Evolutionary conservation across 768 basidiomycete genomes (phyloP).

Genomic region (Inosperma sp.): DNA sequence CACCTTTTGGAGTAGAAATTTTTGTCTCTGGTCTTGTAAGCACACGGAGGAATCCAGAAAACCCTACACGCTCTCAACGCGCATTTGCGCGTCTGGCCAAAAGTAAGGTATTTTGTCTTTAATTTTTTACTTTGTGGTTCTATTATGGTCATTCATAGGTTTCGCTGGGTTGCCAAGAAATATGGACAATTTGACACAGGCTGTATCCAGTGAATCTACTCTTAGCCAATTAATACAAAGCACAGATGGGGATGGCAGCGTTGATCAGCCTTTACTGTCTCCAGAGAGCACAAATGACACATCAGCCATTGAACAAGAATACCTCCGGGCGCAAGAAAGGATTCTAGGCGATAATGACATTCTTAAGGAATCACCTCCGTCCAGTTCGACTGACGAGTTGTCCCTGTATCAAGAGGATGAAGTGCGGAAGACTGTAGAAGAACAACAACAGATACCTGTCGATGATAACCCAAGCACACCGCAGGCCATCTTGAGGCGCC

Average conservation of each 20-base stretch:
- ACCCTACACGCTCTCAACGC: slow-evolving; percentile 66
- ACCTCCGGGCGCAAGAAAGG: slow-evolving; percentile 32
- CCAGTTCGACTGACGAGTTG: too few species aligned
- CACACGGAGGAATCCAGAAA: slow-evolving; percentile 51
- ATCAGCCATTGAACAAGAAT: slow-evolving; percentile 50
- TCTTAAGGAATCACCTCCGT: slow-evolving; percentile 10
- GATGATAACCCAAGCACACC: slow-evolving; percentile 11
- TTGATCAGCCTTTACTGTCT: too few species aligned
- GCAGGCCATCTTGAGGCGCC: slow-evolving; percentile 36
- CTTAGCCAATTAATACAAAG: slow-evolving; percentile 32
- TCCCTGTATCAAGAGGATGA: too few species aligned
- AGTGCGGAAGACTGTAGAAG: too few species aligned
- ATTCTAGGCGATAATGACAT: slow-evolving; percentile 21
- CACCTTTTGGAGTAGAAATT: slow-evolving; percentile 63
- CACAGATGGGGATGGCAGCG: too few species aligned
- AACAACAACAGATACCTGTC: background rate
- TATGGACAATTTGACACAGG: slow-evolving; percentile 29
- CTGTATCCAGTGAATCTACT: slow-evolving; percentile 26
- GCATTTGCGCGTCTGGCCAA: slow-evolving; percentile 76
- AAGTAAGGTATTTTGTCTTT: slow-evolving; percentile 48
- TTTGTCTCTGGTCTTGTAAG: slow-evolving; percentile 77
- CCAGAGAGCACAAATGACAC: too few species aligned
- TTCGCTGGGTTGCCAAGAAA: slow-evolving; percentile 72
- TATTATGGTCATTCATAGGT: slow-evolving; percentile 36
- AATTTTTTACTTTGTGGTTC: background rate